Conservation (phyloP, 768 basidiomycete genomes). For the Cystofilobasidium capitatum region DNA sequence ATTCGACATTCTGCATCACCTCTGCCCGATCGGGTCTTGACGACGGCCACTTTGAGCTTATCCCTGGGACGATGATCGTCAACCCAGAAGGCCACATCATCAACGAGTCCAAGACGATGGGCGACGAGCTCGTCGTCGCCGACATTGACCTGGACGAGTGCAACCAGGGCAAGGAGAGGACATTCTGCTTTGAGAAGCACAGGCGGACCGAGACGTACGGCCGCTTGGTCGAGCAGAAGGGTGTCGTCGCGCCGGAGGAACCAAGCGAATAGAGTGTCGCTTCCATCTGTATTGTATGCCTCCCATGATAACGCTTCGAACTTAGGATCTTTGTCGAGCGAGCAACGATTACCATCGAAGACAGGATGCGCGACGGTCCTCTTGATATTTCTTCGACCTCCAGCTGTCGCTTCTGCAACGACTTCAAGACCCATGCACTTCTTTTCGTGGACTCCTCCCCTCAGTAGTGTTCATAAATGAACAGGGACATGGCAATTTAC, state of each 20-base stretch:
- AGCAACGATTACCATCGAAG: too few species aligned
- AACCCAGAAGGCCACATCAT: conserved; percentile 38
- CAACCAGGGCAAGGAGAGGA: conserved; percentile 37
- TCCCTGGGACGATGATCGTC: conserved; percentile 36
- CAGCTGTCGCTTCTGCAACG: too few species aligned
- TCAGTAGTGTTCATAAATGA: too few species aligned
- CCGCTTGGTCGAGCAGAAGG: conserved; percentile 30
- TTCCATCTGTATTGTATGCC: too few species aligned
- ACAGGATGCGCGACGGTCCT: too few species aligned
- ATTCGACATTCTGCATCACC: conserved; percentile 38
- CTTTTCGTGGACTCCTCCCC: too few species aligned
- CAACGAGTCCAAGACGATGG: conserved; percentile 36
- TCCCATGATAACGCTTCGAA: too few species aligned
- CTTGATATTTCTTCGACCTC: too few species aligned
- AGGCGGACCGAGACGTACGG: conserved; percentile 36
- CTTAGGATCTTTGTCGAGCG: too few species aligned
- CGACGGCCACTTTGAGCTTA: conserved; percentile 36
- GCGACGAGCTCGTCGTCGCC: conserved; percentile 35
- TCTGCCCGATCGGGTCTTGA: conserved; percentile 35
- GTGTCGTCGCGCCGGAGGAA: conserved; percentile 32
- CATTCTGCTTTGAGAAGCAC: conserved; percentile 37
- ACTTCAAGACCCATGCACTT: too few species aligned
- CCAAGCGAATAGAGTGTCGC: background rate
- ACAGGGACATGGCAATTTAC: too few species aligned
- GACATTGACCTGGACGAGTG: conserved; percentile 37